Evolutionary conservation across 2,329 filamentous ascomycete species (phyloP).

Genomic region (Ophiostoma sp.): DNA sequence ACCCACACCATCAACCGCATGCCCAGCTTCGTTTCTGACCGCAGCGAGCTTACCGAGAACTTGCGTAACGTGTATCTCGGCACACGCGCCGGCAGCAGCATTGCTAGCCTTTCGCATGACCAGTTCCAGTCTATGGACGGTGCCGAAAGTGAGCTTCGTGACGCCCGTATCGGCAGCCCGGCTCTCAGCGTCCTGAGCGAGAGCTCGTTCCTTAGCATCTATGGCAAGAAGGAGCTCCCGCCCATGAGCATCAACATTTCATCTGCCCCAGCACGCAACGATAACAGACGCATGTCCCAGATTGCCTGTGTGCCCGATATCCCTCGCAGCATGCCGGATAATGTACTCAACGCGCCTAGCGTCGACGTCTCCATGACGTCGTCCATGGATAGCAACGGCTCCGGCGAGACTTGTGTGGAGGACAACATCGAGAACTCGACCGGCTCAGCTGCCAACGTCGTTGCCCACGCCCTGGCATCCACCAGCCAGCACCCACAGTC

Average conservation of each 20-base stretch:
- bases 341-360: neutral
- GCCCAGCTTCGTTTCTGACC: slow-evolving; percentile 60
- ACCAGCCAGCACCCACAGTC: neutral
- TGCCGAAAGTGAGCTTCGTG: slow-evolving; percentile 30
- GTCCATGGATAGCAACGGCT: slow-evolving; percentile 1
- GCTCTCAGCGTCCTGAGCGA: slow-evolving; percentile 60
- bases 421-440: slow-evolving; percentile 25
- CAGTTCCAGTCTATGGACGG: slow-evolving; percentile 38
- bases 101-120: slow-evolving; percentile 44
- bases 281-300: slow-evolving; percentile 11
- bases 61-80: slow-evolving; percentile 55
- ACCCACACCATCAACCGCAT: slow-evolving; percentile 46
- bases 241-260: slow-evolving; percentile 13
- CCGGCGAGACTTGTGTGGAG: slow-evolving; percentile 8
- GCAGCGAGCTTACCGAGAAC: slow-evolving; percentile 54
- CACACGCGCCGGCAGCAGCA: slow-evolving; percentile 44
- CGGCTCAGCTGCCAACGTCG: slow-evolving; percentile 17
- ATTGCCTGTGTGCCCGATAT: slow-evolving; percentile 23
- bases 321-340: slow-evolving; percentile 13
- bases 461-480: slow-evolving; percentile 18
- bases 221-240: slow-evolving; percentile 42
- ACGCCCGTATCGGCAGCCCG: slow-evolving; percentile 48
- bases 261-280: neutral
- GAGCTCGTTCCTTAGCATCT: slow-evolving; percentile 61
- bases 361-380: neutral